Conservation (phyloP, 371 early-diverging fungal species). For the Smittium mucronatum region DNA sequence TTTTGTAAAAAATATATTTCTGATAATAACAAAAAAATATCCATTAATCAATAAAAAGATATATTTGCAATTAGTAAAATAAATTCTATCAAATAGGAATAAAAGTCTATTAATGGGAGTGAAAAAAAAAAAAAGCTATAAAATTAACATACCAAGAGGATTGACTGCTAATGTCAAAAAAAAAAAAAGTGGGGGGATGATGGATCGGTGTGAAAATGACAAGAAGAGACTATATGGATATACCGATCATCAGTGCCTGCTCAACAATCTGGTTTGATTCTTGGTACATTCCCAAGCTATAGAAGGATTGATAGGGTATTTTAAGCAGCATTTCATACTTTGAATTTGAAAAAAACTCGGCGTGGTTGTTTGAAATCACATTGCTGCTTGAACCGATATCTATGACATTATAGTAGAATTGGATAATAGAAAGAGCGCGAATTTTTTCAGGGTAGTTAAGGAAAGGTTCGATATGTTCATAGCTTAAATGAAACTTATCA, state of each 20-base stretch:
- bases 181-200: no score
- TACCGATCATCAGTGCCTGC: not conserved
- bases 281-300: not conserved
- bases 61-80: no score
- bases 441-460: not conserved
- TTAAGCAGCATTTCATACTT: not conserved
- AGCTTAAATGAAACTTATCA: not conserved
- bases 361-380: not conserved
- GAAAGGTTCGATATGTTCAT: not conserved
- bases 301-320: not conserved
- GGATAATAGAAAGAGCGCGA: not conserved
- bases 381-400: not conserved
- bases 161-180: not conserved
- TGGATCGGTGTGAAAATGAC: not conserved
- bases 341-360: not conserved
- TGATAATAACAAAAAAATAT: no score
- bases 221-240: not conserved
- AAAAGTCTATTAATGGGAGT: no score
- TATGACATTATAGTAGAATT: not conserved
- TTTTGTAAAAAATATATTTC: no score
- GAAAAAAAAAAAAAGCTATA: no score
- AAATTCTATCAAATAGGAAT: no score
- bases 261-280: not conserved
- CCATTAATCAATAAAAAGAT: no score
- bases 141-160: not conserved